phyloP scores from a whole-genome alignment of 2,329 filamentous ascomycete genomes.

The Xylariales sp. region DNA sequence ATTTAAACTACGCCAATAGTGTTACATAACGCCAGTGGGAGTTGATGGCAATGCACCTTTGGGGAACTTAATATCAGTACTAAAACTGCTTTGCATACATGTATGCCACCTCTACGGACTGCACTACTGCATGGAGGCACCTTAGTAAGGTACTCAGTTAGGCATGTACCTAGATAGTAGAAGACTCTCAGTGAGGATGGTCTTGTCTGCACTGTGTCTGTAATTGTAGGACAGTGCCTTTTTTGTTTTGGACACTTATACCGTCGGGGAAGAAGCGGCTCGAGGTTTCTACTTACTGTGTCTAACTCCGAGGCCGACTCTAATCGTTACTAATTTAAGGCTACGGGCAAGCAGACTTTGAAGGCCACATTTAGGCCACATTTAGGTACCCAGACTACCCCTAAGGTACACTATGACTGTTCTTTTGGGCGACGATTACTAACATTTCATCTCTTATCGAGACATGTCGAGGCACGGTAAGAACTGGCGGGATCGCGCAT shows the following conservation, averaged over 20 bases:
- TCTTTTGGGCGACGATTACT: slow-evolving; percentile 10
- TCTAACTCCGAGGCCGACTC: slow-evolving; percentile 27
- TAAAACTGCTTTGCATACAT: slow-evolving; percentile 26
- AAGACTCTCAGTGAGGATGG: neutral
- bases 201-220: slow-evolving; percentile 15
- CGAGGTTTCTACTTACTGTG: slow-evolving; percentile 19
- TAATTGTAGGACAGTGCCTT: slow-evolving; percentile 6
- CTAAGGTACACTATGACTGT: neutral
- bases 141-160: neutral
- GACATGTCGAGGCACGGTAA: neutral
- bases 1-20: slow-evolving; percentile 12
- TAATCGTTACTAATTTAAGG: slow-evolving; percentile 7
- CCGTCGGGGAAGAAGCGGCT: slow-evolving; percentile 1
- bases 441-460: neutral
- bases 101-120: slow-evolving; percentile 3
- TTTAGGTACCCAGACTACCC: slow-evolving; percentile 1
- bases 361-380: neutral
- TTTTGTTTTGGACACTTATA: neutral
- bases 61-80: slow-evolving; percentile 13
- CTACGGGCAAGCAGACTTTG: neutral
- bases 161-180: neutral
- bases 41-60: slow-evolving; percentile 12
- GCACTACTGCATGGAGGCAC: slow-evolving; percentile 3
- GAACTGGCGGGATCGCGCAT: neutral
- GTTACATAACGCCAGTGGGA: slow-evolving; percentile 23